These are phyloP conservation scores for Inga laurina DNA, from an alignment of 306 rosid genomes.

Conservation along the genomic window DNA sequence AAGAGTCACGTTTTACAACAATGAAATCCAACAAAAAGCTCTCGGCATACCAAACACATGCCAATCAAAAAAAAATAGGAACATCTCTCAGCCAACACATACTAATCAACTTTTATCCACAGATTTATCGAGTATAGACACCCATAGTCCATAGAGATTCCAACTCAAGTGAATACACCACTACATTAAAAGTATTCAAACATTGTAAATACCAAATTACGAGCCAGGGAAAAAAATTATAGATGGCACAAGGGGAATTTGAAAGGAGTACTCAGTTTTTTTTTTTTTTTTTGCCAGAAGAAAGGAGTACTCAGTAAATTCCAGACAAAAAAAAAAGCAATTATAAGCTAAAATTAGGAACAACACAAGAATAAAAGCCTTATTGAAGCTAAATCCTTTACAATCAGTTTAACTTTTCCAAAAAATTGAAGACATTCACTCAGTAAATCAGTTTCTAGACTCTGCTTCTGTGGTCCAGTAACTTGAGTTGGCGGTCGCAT, in stretches of 20 bases:
- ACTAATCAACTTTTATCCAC: not conserved
- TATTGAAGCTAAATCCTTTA: slow-evolving; percentile 81
- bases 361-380: slow-evolving; percentile 54
- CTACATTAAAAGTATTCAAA: slow-evolving; percentile 24
- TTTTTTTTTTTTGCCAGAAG: too few species aligned
- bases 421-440: slow-evolving; percentile 79
- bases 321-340: slow-evolving; percentile 42
- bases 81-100: not conserved
- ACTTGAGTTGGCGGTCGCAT: slow-evolving; percentile 57
- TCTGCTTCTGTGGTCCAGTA: slow-evolving; percentile 44
- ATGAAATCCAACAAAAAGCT: too few species aligned
- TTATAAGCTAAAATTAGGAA: slow-evolving; percentile 60
- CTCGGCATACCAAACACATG: too few species aligned
- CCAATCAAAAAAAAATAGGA: too few species aligned
- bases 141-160: not conserved
- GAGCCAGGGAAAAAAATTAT: slow-evolving; percentile 15
- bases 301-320: slow-evolving; percentile 38
- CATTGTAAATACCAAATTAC: slow-evolving; percentile 35
- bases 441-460: slow-evolving; percentile 44
- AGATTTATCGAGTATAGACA: not conserved
- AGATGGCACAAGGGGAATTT: slow-evolving; percentile 25
- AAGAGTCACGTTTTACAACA: too few species aligned
- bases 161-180: slow-evolving; percentile 1
- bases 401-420: slow-evolving; percentile 78
- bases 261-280: slow-evolving; percentile 34